Evolutionary conservation across 2,329 filamentous ascomycete species (phyloP).

Genomic region (Fusarium sp.): DNA sequence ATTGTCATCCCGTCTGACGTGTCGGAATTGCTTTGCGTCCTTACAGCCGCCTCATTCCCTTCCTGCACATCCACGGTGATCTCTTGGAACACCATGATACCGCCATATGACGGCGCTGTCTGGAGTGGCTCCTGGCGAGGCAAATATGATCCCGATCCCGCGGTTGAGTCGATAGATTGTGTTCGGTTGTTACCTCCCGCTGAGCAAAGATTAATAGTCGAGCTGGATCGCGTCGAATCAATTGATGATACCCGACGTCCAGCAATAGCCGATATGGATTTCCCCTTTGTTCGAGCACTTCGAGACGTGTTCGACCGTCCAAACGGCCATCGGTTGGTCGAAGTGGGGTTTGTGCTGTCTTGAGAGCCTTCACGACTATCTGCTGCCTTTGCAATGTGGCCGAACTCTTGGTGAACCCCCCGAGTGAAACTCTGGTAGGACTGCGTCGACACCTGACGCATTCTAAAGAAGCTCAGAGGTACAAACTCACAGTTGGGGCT

Average conservation of each 20-base stretch:
- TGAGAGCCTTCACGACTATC: constrained; percentile 16
- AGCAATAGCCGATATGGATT: constrained; percentile 14
- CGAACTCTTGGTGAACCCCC: constrained; percentile 73
- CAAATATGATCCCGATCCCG: constrained; percentile 37
- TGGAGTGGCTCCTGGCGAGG: constrained; percentile 47
- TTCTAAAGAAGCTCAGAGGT: constrained; percentile 76
- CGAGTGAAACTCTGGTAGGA: constrained; percentile 73
- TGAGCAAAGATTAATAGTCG: constrained; percentile 49
- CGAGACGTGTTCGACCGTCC: constrained; percentile 22
- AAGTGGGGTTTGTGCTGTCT: constrained; percentile 10
- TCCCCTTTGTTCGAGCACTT: constrained; percentile 11
- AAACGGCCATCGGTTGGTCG: constrained; percentile 36
- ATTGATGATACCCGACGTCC: constrained; percentile 33
- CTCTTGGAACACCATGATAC: constrained; percentile 75
- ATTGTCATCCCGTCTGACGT: constrained; percentile 20
- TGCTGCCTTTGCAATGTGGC: constrained; percentile 59
- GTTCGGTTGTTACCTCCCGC: constrained; percentile 28
- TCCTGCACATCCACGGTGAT: constrained; percentile 67
- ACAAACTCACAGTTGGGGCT: constrained; percentile 70
- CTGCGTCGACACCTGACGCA: constrained; percentile 74
- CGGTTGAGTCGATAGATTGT: constrained; percentile 37
- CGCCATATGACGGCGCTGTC: constrained; percentile 57
- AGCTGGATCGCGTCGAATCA: constrained; percentile 42
- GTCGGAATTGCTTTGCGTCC: constrained; percentile 20
- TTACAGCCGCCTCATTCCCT: constrained; percentile 20